A percentile compares a stretch with the other conserved stretches of the same genome.
Conservation (phyloP, 176 grass and related monocot species). For the Poa annua region DNA sequence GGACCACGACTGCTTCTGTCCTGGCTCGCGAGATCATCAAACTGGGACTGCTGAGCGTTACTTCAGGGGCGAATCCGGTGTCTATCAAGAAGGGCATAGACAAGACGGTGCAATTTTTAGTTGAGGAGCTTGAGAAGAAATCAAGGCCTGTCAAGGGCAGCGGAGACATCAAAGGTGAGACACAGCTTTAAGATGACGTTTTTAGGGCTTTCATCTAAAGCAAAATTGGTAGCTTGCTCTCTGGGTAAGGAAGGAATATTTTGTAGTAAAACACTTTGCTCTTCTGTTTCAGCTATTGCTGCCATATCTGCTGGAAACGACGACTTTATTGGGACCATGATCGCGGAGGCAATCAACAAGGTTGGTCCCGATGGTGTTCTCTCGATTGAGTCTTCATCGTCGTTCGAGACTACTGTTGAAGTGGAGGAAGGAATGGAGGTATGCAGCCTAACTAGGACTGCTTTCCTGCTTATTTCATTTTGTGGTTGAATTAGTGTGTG, state of each 20-base stretch:
- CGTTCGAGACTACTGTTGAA: slow-evolving; percentile 89
- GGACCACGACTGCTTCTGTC: slow-evolving; percentile 88
- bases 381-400: slow-evolving; percentile 87
- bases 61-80: slow-evolving; percentile 89
- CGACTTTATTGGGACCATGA: slow-evolving; percentile 83
- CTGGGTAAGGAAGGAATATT: not conserved
- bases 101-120: slow-evolving; percentile 75
- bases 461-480: slow-evolving; percentile 1
- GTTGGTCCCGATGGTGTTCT: slow-evolving; percentile 95
- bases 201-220: not conserved
- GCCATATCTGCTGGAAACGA: slow-evolving; percentile 91
- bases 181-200: not conserved
- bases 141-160: slow-evolving; percentile 75
- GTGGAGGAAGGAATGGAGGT: slow-evolving; percentile 99
- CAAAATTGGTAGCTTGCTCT: not conserved
- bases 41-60: slow-evolving; percentile 75
- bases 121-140: slow-evolving; percentile 85
- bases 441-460: not conserved
- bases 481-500: not conserved
- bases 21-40: slow-evolving; percentile 91
- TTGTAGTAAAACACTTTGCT: not conserved
- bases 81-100: slow-evolving; percentile 94
- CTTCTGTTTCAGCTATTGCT: slow-evolving; percentile 66
- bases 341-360: slow-evolving; percentile 88
- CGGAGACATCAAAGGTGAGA: slow-evolving; percentile 79